A percentile compares a stretch with the other conserved stretches of the same genome.
Conservation (phyloP, 805 yeast genomes). For the Kazachstania psychrophila region DNA sequence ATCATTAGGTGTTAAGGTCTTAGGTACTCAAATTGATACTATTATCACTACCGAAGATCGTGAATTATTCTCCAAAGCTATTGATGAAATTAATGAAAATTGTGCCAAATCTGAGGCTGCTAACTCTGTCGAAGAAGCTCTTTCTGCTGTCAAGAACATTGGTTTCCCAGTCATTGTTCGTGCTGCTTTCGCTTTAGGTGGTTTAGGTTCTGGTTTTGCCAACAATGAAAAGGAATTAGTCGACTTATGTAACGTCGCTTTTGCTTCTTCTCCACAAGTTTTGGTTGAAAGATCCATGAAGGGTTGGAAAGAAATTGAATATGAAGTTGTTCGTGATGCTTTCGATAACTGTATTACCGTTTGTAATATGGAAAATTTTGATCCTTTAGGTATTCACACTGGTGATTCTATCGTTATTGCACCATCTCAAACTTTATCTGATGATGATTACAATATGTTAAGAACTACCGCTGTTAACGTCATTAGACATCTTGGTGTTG, state of each 20-base stretch:
- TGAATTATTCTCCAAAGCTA: slow-evolving; percentile 87
- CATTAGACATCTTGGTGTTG: slow-evolving; percentile 95
- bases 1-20: slow-evolving; percentile 75
- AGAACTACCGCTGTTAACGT: slow-evolving; percentile 96
- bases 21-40: slow-evolving; percentile 95
- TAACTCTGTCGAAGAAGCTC: slow-evolving; percentile 67
- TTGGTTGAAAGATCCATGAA: slow-evolving; percentile 93
- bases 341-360: slow-evolving; percentile 97
- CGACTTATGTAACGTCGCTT: slow-evolving; percentile 80
- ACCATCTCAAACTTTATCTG: slow-evolving; percentile 94
- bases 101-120: slow-evolving; percentile 93
- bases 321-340: slow-evolving; percentile 97
- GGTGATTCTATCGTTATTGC: slow-evolving; percentile 99
- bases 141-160: slow-evolving; percentile 72
- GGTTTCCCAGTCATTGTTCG: slow-evolving; percentile 95
- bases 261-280: slow-evolving; percentile 93
- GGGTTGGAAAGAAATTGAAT: slow-evolving; percentile 99
- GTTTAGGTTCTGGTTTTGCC: slow-evolving; percentile 97
- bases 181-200: slow-evolving; percentile 96
- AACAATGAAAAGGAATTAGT: slow-evolving; percentile 75
- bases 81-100: slow-evolving; percentile 91
- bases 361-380: slow-evolving; percentile 98
- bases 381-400: slow-evolving; percentile 96
- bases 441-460: slow-evolving; percentile 95
- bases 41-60: slow-evolving; percentile 97